Evolutionary conservation across 768 basidiomycete species (phyloP).

Genomic region (Leucosporidium yakuticum): DNA sequence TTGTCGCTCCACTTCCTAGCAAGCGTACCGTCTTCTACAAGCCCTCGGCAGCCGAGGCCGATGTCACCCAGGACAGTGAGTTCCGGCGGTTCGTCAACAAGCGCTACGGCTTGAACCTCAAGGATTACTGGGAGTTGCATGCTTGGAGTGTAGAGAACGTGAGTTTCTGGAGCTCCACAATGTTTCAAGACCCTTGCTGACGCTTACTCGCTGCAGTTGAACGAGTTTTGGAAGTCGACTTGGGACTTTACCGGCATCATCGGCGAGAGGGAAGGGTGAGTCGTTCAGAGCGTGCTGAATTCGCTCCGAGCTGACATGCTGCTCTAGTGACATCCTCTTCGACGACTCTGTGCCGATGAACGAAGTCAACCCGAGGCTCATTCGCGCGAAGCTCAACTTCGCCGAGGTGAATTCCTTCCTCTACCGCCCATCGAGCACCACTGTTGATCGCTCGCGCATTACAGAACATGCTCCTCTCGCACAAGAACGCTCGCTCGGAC

Average conservation of each 20-base stretch:
- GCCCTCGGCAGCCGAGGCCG: conserved; percentile 11
- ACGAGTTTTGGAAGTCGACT: conserved; percentile 32
- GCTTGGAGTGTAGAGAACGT: conserved; percentile 16
- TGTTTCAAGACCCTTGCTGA: too few relatives aligned
- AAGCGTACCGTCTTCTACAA: conserved; percentile 24
- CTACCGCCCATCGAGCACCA: neutral
- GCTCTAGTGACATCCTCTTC: conserved; percentile 11
- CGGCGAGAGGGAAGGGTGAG: conserved; percentile 20
- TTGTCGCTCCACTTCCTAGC: neutral
- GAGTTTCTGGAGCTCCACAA: too few relatives aligned
- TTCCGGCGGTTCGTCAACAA: conserved; percentile 33
- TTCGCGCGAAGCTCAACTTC: conserved; percentile 26
- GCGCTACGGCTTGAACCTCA: conserved; percentile 10
- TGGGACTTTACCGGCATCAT: conserved; percentile 33
- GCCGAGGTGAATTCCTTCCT: conserved; percentile 17
- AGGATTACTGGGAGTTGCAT: conserved; percentile 32
- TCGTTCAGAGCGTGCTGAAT: neutral
- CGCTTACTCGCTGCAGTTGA: conserved; percentile 6
- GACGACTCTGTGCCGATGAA: conserved; percentile 28
- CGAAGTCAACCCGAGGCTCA: conserved; percentile 12
- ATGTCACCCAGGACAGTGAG: conserved; percentile 8
- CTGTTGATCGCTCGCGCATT: neutral
- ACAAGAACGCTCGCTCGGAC: conserved; percentile 28
- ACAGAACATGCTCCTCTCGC: conserved; percentile 37
- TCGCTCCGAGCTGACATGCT: too few relatives aligned